phyloP scores from a whole-genome alignment of 164 flowering plant species.

The Vitis labrusca region DNA sequence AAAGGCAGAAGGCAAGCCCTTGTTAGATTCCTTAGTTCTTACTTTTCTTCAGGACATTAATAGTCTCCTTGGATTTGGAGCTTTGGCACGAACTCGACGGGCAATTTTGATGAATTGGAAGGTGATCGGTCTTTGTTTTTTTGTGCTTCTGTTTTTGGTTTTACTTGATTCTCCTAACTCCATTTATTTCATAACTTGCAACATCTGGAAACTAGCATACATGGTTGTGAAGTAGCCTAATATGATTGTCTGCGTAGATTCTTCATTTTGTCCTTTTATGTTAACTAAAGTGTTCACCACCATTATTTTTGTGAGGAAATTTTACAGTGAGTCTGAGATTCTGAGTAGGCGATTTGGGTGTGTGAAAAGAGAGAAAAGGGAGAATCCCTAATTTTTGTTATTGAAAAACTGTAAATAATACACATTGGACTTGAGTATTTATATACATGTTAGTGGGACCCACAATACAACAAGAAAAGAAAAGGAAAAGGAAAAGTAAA shows the following conservation, averaged over 20 bases:
- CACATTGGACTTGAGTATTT: no score
- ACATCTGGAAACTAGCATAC: no score
- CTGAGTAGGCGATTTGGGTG: slow-evolving; percentile 15
- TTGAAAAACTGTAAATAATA: no score
- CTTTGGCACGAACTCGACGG: slow-evolving; percentile 61
- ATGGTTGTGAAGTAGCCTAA: no score
- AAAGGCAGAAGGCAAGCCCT: slow-evolving; percentile 25
- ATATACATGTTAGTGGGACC: no score
- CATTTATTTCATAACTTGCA: not conserved
- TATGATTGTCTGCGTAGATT: no score
- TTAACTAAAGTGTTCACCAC: no score
- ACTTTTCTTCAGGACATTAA: slow-evolving; percentile 65
- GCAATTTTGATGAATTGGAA: slow-evolving; percentile 86
- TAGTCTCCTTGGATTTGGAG: slow-evolving; percentile 51
- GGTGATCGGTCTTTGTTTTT: slow-evolving; percentile 36
- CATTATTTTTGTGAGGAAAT: not conserved
- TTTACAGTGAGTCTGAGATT: slow-evolving; percentile 15
- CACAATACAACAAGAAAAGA: no score
- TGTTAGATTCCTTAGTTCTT: slow-evolving; percentile 53
- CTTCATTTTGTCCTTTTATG: no score
- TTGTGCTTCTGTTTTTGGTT: not conserved
- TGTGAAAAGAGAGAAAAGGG: not conserved
- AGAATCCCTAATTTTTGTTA: no score
- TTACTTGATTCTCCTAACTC: not conserved
- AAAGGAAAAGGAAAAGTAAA: no score